phyloP scores from a whole-genome alignment of 164 flowering plant species.

The Liriodendron chinense region DNA sequence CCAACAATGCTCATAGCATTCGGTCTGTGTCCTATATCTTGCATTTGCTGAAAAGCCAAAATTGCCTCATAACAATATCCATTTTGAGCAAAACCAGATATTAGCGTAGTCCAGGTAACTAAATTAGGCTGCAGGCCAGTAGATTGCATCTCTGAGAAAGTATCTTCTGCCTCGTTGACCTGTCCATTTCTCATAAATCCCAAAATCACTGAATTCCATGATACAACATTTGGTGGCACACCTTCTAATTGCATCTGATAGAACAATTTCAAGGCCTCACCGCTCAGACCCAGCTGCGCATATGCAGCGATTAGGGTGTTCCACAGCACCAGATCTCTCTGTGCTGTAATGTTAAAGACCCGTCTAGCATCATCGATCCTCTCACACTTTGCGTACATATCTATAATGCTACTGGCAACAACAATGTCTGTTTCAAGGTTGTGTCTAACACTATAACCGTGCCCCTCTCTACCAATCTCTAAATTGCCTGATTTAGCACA shows the following conservation, averaged over 20 bases:
- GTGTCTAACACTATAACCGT: slow-evolving; percentile 59
- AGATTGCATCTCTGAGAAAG: slow-evolving; percentile 55
- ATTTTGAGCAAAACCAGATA: slow-evolving; percentile 60
- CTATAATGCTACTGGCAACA: slow-evolving; percentile 51
- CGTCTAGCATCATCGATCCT: slow-evolving; percentile 37
- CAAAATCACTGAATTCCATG: slow-evolving; percentile 64
- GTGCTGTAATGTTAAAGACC: slow-evolving; percentile 40
- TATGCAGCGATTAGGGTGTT: slow-evolving; percentile 58
- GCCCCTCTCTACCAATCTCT: slow-evolving; percentile 54
- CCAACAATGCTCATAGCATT: slow-evolving; percentile 32
- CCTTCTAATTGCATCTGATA: slow-evolving; percentile 70
- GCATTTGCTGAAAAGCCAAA: slow-evolving; percentile 43
- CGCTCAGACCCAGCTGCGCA: slow-evolving; percentile 51
- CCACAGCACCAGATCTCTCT: slow-evolving; percentile 58
- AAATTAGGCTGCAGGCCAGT: slow-evolving; percentile 44
- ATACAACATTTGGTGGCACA: slow-evolving; percentile 44
- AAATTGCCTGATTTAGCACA: slow-evolving; percentile 34
- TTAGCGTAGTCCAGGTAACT: slow-evolving; percentile 57
- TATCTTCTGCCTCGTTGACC: slow-evolving; percentile 41
- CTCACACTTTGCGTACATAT: slow-evolving; percentile 64
- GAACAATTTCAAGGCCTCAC: slow-evolving; percentile 65
- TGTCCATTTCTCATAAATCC: slow-evolving; percentile 52
- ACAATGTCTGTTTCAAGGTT: slow-evolving; percentile 51
- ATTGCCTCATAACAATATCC: slow-evolving; percentile 43
- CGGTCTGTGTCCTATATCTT: slow-evolving; percentile 48